Base-by-base conservation (phyloP, 495 filamentous ascomycete genomes). In the Neohortaea acidophila region DNA sequence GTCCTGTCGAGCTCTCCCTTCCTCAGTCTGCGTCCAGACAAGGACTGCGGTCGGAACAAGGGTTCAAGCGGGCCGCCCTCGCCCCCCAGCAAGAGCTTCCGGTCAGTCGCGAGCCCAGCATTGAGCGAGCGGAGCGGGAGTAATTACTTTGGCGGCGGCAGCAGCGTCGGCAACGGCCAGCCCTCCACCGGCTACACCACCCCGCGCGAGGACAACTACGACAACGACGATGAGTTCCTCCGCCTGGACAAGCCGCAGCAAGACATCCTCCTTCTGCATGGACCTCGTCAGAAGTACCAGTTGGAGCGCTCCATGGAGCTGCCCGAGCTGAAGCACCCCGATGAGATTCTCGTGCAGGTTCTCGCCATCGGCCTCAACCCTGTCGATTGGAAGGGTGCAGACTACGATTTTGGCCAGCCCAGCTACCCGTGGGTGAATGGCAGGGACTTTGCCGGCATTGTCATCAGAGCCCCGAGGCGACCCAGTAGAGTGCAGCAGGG, bases 341-440 rank as follows among this genome's bases (percentile, higher is more conserved):
- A 37, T 24, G 44, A 51, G 24, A 40, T 51, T 22, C 21, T 51
- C 6, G 26, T 51, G 12, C 44, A 48, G 22, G 43, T 50, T 2
- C 34, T 45, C n/a, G 70, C 67, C 7, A 69, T 80, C 55, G 77
- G 76, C 2, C 55, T 82, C 35, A 81, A 80, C 54, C 77, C 75
- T 2, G 69, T 80, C 33, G 77, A 82, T 52, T 81, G 77, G 77
- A 81, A 81, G 59, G 70, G 47, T 12, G 36, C 43, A 10, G 75
- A 75, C 38, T 80, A 69, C 48, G 72, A 73, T 49, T 81, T 77
- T 47, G 72, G 72, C 17, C 63, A 78, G 20, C 77, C 77, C 3
- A 57, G 54, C 13, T 56, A 78, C 11, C 75, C 77, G 4, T 79
- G 75, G 64, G 69, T 81, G 30, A 71, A 72, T 38, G 77, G 76